Conservation (phyloP, 192 early-diverging fungal genomes). For the Lunasporangiospora selenospora region DNA sequence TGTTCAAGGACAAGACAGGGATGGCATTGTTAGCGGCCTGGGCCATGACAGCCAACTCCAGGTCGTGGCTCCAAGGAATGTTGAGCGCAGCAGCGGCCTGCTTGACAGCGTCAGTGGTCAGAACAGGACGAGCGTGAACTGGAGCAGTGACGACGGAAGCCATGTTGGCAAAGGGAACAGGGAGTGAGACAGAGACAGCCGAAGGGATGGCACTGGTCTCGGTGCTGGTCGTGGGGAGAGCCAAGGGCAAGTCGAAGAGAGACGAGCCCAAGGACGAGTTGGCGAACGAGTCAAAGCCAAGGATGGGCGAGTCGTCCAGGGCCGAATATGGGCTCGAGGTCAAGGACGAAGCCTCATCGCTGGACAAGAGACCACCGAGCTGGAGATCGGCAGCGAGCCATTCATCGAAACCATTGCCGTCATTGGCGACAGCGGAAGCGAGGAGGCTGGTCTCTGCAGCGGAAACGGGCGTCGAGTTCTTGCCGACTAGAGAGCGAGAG, state of each 20-base stretch:
- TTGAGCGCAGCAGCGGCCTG: constrained; percentile 47
- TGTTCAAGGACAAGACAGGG: constrained; percentile 1
- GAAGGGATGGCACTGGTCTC: neutral
- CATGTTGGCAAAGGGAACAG: neutral
- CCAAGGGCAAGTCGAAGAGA: constrained; percentile 36
- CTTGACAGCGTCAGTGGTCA: constrained; percentile 44
- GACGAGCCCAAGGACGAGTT: constrained; percentile 14
- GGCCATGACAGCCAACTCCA: constrained; percentile 42
- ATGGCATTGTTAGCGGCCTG: constrained; percentile 20
- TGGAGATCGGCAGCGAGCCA: constrained; percentile 44
- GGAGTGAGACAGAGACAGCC: neutral
- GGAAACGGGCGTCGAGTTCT: constrained; percentile 22
- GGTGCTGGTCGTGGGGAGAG: neutral
- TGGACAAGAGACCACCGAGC: constrained; percentile 22
- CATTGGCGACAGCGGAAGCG: constrained; percentile 7
- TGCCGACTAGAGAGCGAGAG: constrained; percentile 12
- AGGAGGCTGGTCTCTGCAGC: constrained; percentile 12
- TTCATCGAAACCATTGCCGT: constrained; percentile 39
- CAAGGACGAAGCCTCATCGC: constrained; percentile 28
- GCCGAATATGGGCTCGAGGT: constrained; percentile 39
- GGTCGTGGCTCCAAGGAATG: constrained; percentile 46
- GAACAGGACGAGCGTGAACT: neutral
- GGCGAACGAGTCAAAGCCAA: constrained; percentile 34
- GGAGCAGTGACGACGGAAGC: neutral
- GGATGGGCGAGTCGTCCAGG: constrained; percentile 34